These are phyloP conservation scores for Myriosclerotinia duriaeana DNA, from an alignment of 2,329 filamentous ascomycete genomes.

Conservation along the genomic window DNA sequence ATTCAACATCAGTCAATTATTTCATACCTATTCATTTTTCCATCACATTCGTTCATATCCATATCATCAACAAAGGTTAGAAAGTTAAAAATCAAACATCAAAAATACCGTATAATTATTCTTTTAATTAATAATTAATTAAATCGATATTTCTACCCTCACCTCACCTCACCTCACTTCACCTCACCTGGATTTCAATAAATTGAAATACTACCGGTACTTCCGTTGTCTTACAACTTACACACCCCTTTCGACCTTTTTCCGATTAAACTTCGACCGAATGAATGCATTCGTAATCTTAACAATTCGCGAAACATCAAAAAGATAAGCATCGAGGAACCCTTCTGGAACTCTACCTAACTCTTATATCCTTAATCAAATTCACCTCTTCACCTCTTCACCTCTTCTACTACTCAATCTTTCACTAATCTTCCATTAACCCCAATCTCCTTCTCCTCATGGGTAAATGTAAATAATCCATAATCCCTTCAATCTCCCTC, in stretches of 20 bases:
- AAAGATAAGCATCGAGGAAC: background rate
- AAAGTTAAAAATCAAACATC: no score
- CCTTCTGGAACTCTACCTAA: background rate
- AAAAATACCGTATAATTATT: no score
- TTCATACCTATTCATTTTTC: no score
- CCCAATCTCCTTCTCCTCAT: constrained; percentile 14
- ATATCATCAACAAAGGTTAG: no score
- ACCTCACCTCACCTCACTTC: no score
- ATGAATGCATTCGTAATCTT: constrained; percentile 14
- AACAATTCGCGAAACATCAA: background rate
- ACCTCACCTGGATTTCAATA: no score
- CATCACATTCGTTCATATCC: background rate
- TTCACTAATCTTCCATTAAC: background rate
- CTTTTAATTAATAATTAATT: no score
- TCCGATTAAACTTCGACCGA: background rate
- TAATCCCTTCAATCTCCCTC: background rate
- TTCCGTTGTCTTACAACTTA: background rate
- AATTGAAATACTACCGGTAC: no score
- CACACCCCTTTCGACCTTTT: constrained; percentile 10
- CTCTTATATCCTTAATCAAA: background rate
- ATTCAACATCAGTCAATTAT: no score
- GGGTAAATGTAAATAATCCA: constrained; percentile 23
- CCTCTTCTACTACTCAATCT: background rate
- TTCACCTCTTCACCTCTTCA: background rate
- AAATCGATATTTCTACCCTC: no score